Percentiles rank a stretch among this genome's conserved stretches.
phyloP scores from a whole-genome alignment of 202 grass and related monocot species.

The Schoenoplectus triqueter region DNA sequence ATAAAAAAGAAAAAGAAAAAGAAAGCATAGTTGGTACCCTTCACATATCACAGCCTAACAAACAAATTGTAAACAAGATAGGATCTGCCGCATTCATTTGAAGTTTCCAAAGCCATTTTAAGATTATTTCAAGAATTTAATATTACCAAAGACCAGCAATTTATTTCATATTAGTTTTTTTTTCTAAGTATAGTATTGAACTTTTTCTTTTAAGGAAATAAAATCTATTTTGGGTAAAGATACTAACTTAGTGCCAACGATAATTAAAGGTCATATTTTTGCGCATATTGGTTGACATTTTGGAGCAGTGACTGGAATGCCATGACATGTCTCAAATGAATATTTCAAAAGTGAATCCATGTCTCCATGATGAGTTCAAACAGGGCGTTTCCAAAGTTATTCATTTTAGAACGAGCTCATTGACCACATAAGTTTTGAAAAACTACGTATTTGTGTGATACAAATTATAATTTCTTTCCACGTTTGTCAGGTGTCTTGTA shows the following conservation, averaged over 20 bases:
- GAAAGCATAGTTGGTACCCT: too few relatives aligned
- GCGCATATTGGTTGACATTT: background rate
- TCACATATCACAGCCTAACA: too few relatives aligned
- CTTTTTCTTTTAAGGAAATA: background rate
- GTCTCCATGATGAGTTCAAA: conserved; percentile 7
- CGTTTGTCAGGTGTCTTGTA: background rate
- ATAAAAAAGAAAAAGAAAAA: too few relatives aligned
- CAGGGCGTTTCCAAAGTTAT: too few relatives aligned
- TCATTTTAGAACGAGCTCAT: background rate
- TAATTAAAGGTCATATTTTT: background rate
- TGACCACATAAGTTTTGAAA: background rate
- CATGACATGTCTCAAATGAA: background rate
- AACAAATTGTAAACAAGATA: too few relatives aligned
- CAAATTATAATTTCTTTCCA: background rate
- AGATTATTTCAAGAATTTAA: too few relatives aligned
- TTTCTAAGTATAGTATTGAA: background rate
- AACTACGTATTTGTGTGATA: background rate
- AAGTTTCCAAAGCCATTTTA: too few relatives aligned
- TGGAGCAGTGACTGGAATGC: background rate
- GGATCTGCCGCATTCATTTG: too few relatives aligned
- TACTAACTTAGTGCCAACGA: background rate
- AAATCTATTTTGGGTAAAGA: background rate
- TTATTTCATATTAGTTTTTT: too few relatives aligned
- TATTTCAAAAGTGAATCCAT: background rate
- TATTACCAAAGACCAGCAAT: too few relatives aligned